Evolutionary conservation across 2,329 filamentous ascomycete species (phyloP).

Genomic region (Pseudomassariella vexata): DNA sequence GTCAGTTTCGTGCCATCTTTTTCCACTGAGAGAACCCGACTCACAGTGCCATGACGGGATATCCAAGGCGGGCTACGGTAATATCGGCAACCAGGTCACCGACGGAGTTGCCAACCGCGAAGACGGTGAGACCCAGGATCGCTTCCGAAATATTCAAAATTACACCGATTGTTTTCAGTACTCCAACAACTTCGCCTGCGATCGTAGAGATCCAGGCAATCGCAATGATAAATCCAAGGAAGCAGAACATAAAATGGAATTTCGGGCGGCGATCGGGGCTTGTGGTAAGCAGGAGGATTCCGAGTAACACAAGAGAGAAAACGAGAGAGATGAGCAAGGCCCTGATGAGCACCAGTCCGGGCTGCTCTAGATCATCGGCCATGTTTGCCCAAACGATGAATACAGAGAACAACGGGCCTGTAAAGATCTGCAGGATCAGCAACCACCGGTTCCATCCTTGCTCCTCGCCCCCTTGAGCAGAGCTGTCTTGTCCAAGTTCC

Average conservation of each 20-base stretch:
- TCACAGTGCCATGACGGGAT: slow-evolving; percentile 87
- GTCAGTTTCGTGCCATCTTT: slow-evolving; percentile 14
- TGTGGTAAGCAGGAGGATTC: slow-evolving; percentile 63
- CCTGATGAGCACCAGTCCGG: slow-evolving; percentile 44
- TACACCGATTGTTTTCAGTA: slow-evolving; percentile 88
- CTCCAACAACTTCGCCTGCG: slow-evolving; percentile 89
- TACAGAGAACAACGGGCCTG: slow-evolving; percentile 77
- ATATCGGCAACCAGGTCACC: slow-evolving; percentile 93
- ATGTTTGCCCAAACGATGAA: slow-evolving; percentile 70
- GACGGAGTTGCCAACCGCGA: slow-evolving; percentile 91
- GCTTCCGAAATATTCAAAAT: slow-evolving; percentile 92
- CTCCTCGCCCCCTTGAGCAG: slow-evolving; percentile 27
- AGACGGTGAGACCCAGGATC: slow-evolving; percentile 89
- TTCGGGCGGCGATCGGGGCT: slow-evolving; percentile 60
- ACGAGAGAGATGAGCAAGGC: slow-evolving; percentile 62
- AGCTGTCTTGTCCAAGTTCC: slow-evolving; percentile 18
- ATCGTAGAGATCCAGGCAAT: slow-evolving; percentile 97
- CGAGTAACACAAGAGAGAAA: slow-evolving; percentile 61
- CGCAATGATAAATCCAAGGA: slow-evolving; percentile 83
- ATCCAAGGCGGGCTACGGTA: slow-evolving; percentile 87
- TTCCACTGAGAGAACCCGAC: slow-evolving; percentile 19
- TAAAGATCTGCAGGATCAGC: slow-evolving; percentile 76
- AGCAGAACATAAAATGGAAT: slow-evolving; percentile 75
- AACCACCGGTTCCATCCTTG: slow-evolving; percentile 89
- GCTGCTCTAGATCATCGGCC: slow-evolving; percentile 49